Conservation (phyloP, 208 protist genomes). For the Leishmania braziliensis region DNA sequence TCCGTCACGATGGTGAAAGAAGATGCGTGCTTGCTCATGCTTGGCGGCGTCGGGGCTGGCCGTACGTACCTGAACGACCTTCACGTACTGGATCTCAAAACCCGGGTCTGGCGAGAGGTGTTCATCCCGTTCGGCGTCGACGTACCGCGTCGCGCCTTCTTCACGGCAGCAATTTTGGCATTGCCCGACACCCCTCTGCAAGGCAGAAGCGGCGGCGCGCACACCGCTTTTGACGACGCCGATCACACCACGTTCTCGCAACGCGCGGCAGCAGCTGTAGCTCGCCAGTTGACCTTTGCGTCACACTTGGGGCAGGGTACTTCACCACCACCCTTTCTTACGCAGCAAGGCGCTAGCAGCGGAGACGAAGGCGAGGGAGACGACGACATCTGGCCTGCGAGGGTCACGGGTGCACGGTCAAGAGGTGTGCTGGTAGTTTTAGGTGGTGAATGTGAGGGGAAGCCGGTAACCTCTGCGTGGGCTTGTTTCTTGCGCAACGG, state of each 20-base stretch:
- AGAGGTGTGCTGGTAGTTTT: slow-evolving; percentile 44
- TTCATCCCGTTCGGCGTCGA: slow-evolving; percentile 51
- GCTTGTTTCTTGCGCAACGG: slow-evolving; percentile 38
- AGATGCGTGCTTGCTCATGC: slow-evolving; percentile 51
- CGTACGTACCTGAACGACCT: slow-evolving; percentile 62
- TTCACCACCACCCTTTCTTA: too few relatives aligned
- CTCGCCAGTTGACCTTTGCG: neutral
- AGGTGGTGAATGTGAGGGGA: slow-evolving; percentile 58
- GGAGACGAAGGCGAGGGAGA: slow-evolving; percentile 10
- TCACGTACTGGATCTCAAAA: slow-evolving; percentile 59
- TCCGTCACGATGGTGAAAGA: slow-evolving; percentile 38
- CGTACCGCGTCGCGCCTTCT: slow-evolving; percentile 64
- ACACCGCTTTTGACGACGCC: neutral
- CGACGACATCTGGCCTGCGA: slow-evolving; percentile 16
- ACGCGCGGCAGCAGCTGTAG: neutral
- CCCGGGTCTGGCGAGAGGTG: slow-evolving; percentile 78
- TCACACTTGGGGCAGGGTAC: too few relatives aligned
- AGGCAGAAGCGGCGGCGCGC: neutral
- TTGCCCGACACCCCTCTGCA: neutral
- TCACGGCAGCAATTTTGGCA: slow-evolving; percentile 40
- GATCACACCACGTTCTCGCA: neutral
- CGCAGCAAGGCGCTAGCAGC: neutral
- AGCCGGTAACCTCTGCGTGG: slow-evolving; percentile 54
- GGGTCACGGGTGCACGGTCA: slow-evolving; percentile 15
- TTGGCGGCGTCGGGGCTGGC: slow-evolving; percentile 60